Evolutionary conservation across 805 yeast species (phyloP), one percentile per base, ranked within the genome.

Genomic region (Tanozyma kutaoensis): DNA sequence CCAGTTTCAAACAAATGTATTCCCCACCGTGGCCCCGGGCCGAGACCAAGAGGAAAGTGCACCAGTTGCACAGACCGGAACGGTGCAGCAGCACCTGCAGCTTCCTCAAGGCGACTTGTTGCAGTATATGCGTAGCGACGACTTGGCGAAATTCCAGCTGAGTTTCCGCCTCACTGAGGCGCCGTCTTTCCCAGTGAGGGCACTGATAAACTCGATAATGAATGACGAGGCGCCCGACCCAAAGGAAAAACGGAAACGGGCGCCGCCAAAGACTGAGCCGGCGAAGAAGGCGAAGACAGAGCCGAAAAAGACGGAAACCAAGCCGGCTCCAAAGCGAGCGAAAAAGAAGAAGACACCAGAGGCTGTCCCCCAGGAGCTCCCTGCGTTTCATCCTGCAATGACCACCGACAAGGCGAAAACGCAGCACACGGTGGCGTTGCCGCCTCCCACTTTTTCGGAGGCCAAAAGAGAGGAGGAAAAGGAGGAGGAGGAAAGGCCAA

Each of bases 201-300:
- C n/a, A n/a, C n/a, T 62, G 5, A 59, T 59, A 15, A 53, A 48
- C 28, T 52, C 62, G 10, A 50, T 59, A 23, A 58, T 59, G 29
- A 59, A 59, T 36, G 30, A 40, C 9, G 65, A 58, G 22, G 55
- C 7, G 24, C 24, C 14, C n/a, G 10, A 24, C 10, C 16, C 16
- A 14, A 17, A 28, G 16, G 28, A 27, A 20, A 27, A n/a, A n/a
- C n/a, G n/a, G n/a, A n/a, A n/a, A n/a, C n/a, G n/a, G n/a, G n/a
- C 8, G 20, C 8, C 8, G 20, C 8, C 8, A 17, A 17, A 17
- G 20, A 17, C 9, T 8, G 20, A 8, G 9, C 10, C 20, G 20
- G 9, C 20, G 20, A 17, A 8, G 9, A 17, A 21, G 4, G 9
- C 24, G 12, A 28, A 37, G 14, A 20, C 20, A 4, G 35, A 30